Base-by-base conservation (phyloP, 2,329 filamentous ascomycete species). In the Microdochium bolleyi region DNA sequence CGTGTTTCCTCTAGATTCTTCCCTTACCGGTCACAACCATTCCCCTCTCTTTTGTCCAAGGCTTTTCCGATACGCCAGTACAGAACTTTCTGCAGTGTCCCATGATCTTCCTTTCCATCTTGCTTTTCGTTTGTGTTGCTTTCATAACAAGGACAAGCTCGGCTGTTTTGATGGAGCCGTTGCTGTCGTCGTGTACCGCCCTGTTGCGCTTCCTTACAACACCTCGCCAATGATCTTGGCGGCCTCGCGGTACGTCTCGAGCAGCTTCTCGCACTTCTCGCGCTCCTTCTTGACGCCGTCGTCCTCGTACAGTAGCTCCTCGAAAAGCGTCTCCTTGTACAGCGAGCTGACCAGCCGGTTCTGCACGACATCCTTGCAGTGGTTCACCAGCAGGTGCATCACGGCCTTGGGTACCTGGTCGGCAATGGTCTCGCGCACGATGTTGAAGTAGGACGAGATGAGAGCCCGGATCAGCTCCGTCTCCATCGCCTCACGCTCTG, bases 391-490 rank as follows among this genome's bases (percentile, higher is more conserved):
- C 49, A 99, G 82, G 69, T 99, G 94, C 94, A 99, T 99, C 61
- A 99, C 88, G 4, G 94, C 94, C 74, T 99, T 99, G 60, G 94
- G 94, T 11, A 99, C 94, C 73, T 97, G 92, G 67, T 99, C 94
- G 48, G 92, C 92, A 62, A 96, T 96, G n/a, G 90, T 92, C 72
- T 99, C 94, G 57, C 94, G 89, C 49, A 99, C 94, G 64, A 99
- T 99, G 70, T 96, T 95, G 78, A 99, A 99, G 77, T 99, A 99
- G 1, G 92, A 96, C 30, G 89, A 95, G 68, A 99, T 99, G 53
- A 99, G 82, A 49, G 92, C 89, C 49, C 92, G 88, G 67, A 99
- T 99, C 41, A 99, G 84, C 71, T 99, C 94, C 10, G 94, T 97
- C 73, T 99, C 94, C 76, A 99, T 88, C 48, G 91, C 88, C 73